Percentiles rank a stretch among this genome's conserved stretches.
These are phyloP conservation scores for Plasmodium sp. DNA, from an alignment of 169 alveolate genomes.

Conservation along the genomic window DNA sequence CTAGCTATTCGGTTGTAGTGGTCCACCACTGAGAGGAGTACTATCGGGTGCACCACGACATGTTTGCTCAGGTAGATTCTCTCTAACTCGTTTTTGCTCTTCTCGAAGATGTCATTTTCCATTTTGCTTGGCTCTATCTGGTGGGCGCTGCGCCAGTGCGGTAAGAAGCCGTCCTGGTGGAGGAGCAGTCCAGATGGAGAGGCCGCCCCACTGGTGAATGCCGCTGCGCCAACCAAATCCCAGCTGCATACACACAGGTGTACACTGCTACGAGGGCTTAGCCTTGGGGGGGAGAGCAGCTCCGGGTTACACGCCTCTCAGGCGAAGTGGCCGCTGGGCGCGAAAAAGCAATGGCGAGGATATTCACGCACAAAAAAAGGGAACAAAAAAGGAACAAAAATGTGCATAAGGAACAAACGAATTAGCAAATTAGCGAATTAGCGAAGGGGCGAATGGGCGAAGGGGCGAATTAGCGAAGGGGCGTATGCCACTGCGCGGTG, in stretches of 20 bases:
- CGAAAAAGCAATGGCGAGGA: neutral
- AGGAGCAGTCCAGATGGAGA: neutral
- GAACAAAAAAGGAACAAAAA: neutral
- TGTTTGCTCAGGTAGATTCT: conserved; percentile 72
- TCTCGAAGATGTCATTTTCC: conserved; percentile 69
- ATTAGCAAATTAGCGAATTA: neutral
- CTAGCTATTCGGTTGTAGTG: conserved; percentile 98
- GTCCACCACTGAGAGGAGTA: conserved; percentile 98
- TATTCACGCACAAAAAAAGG: neutral
- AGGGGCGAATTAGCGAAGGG: neutral
- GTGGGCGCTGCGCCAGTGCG: neutral
- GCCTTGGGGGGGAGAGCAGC: neutral
- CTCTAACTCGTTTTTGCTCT: conserved; percentile 74
- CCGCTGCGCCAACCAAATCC: neutral
- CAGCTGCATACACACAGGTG: neutral
- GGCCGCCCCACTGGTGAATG: neutral
- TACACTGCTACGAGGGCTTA: neutral
- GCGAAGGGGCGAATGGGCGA: too few species aligned
- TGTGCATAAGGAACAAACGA: neutral
- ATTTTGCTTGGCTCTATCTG: neutral
- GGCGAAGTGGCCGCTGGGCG: neutral
- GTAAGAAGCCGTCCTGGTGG: neutral
- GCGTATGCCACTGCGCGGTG: neutral
- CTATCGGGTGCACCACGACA: conserved; percentile 97
- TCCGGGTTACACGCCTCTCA: neutral